These are phyloP conservation scores for Olyra latifolia DNA, from an alignment of 176 grass and related monocot species.

Conservation along the genomic window DNA sequence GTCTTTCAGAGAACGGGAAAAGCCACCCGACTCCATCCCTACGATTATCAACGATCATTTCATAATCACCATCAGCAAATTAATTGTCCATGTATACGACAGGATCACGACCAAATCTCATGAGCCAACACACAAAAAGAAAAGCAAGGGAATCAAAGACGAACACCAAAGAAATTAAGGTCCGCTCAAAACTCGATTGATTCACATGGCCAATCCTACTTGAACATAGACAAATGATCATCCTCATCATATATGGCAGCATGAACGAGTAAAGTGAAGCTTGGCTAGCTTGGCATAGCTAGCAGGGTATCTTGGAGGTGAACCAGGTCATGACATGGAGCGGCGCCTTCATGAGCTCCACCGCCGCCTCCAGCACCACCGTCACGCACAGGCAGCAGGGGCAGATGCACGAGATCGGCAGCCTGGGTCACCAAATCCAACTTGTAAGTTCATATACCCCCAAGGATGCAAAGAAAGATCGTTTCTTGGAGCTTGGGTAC, in stretches of 20 bases:
- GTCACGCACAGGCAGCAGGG: slow-evolving; percentile 78
- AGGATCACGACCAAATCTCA: background rate
- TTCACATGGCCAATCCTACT: background rate
- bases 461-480: background rate
- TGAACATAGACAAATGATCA: background rate
- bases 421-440: slow-evolving; percentile 2
- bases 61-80: background rate
- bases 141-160: background rate
- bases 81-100: background rate
- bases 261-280: background rate
- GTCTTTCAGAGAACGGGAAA: too few relatives aligned
- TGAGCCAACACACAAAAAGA: background rate
- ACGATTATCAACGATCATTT: too few relatives aligned
- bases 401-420: slow-evolving; percentile 77
- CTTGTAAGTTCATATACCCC: background rate
- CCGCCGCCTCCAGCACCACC: slow-evolving; percentile 60
- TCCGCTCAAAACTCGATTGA: background rate
- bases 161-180: background rate
- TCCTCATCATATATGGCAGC: background rate
- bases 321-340: slow-evolving; percentile 83
- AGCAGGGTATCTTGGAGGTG: slow-evolving; percentile 76
- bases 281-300: too few relatives aligned
- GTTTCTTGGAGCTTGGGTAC: background rate
- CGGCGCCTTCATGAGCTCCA: slow-evolving; percentile 72
- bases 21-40: too few relatives aligned